These are phyloP conservation scores for Cymbopogon citratus DNA, from an alignment of 176 grass and related monocot species.

Conservation along the genomic window DNA sequence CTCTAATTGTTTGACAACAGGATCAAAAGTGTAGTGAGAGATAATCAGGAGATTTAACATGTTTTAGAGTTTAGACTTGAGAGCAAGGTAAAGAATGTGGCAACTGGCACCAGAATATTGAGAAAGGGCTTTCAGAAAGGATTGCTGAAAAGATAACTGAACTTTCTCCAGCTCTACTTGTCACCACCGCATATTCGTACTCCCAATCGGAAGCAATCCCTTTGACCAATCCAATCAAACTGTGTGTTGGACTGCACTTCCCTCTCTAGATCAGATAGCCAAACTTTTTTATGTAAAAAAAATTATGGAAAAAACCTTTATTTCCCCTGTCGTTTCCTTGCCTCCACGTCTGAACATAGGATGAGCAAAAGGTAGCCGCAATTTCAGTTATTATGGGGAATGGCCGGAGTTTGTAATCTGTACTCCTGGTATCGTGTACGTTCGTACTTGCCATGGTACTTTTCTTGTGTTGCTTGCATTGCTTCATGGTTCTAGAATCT, in stretches of 20 bases:
- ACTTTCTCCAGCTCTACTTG: conserved; percentile 42
- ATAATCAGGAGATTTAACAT: conserved; percentile 7
- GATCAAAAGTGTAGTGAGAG: background rate
- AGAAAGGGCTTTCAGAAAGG: conserved; percentile 21
- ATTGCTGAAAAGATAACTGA: conserved; percentile 36
- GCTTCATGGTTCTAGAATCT: conserved; percentile 30
- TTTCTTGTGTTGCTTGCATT: conserved; percentile 33
- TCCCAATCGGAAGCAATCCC: conserved; percentile 37
- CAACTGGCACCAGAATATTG: background rate
- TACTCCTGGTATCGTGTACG: conserved; percentile 18
- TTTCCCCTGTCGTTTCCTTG: background rate
- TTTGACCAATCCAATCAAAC: conserved; percentile 36
- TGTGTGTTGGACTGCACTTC: conserved; percentile 22
- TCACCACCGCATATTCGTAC: conserved; percentile 34
- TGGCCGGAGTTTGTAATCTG: conserved; percentile 22
- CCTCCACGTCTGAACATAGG: conserved; percentile 30
- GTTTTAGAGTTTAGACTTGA: background rate
- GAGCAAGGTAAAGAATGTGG: conserved; percentile 40
- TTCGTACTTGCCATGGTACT: conserved; percentile 17
- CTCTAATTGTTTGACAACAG: background rate
- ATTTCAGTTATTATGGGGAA: conserved; percentile 12
- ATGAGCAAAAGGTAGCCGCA: conserved; percentile 33
- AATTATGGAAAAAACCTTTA: background rate
- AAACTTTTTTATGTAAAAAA: conserved; percentile 24
- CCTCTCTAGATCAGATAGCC: background rate